Percentiles rank a stretch among this genome's conserved stretches.
Conservation (phyloP, 2,329 filamentous ascomycete species). For the Fusarium sp. region DNA sequence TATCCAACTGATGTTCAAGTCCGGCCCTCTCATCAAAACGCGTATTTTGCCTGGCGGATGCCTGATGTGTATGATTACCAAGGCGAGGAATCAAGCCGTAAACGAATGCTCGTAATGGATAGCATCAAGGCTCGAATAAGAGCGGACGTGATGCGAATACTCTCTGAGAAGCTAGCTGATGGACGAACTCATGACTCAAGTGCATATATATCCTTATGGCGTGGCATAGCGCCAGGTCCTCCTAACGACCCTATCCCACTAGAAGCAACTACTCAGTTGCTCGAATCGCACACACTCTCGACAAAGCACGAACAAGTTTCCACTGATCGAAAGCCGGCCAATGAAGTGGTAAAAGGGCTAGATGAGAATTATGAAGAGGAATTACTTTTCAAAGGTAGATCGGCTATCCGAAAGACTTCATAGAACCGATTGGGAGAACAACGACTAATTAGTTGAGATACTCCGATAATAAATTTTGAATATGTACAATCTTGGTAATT, state of each 20-base stretch:
- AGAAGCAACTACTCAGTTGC: neutral
- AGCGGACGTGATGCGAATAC: neutral
- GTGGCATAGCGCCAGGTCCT: neutral
- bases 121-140: neutral
- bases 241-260: neutral
- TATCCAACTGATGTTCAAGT: neutral
- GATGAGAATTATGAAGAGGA: neutral
- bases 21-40: neutral
- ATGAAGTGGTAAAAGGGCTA: neutral
- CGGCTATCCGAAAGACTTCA: neutral
- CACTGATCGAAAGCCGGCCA: neutral
- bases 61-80: neutral
- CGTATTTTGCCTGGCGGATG: neutral
- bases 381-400: neutral
- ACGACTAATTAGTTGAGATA: neutral
- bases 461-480: neutral
- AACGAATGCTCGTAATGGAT: neutral
- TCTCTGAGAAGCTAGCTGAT: neutral
- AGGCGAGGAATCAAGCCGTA: neutral
- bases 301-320: neutral
- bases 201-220: neutral
- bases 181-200: neutral
- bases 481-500: neutral
- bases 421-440: neutral
- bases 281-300: neutral